Evolutionary conservation across 306 rosid genomes (phyloP), one percentile per base, ranked within the genome.

Genomic region (Castanopsis chinensis): DNA sequence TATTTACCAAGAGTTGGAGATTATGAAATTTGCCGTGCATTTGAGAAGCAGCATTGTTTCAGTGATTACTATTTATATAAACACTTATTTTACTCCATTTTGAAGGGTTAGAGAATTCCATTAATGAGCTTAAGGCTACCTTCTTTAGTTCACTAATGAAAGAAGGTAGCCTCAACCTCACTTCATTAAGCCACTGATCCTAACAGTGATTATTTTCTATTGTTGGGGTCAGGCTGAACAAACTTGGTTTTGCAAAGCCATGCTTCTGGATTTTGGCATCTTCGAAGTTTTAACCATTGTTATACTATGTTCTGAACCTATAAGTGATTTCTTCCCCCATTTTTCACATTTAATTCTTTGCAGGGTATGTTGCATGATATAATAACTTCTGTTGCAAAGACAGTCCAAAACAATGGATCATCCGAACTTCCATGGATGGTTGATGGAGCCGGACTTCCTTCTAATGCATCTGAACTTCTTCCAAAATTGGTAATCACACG

Each of bases 391-490:
- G 79, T 82, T 81, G 78, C 77, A 28, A 89, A 83, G 85, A 78
- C 76, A 14, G 72, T 30, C 67, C 87, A 84, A 70, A 76, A 74
- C 73, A 85, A 86, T 73, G 92, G 73, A 78, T 81, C 91, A 58
- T 30, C 75, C 35, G 86, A 91, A 85, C 84, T 83, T 78, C 92
- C 94, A 51, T 93, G 99, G 99, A 90, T 74, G 88, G 81, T 80
- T 77, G 99, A 95, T 80, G 99, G 99, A 86, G 92, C 85, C 35
- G 99, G 99, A 69, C 85, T 91, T 74, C 96, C 98, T 41, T 78
- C 90, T 69, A 82, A 95, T 93, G 93, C 96, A 71, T 88, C 88
- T 5, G 89, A 90, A 71, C 94, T 95, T 88, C 96, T 95, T 67
- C 86, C 90, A 49, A 87, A 90, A 80, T 73, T 95, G 98, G 99